phyloP scores from a whole-genome alignment of 2,329 filamentous ascomycete genomes.

The Hypomyces rosellus region DNA sequence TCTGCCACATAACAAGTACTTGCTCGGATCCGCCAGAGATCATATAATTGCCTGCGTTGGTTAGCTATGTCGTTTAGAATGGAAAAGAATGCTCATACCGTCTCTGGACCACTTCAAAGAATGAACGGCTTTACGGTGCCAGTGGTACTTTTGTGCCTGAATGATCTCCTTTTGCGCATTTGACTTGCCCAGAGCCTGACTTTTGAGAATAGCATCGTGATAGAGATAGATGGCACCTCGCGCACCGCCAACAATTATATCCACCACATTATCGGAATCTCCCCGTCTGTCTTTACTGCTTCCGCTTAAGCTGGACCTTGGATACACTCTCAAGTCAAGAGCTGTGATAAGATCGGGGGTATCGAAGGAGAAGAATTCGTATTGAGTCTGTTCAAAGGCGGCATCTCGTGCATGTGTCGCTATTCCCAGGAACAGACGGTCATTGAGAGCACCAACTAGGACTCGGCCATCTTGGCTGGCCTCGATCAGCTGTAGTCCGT shows the following conservation, averaged over 20 bases:
- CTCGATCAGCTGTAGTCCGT: slow-evolving; percentile 37
- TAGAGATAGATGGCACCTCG: slow-evolving; percentile 78
- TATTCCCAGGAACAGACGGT: slow-evolving; percentile 31
- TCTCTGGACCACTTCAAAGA: slow-evolving; percentile 88
- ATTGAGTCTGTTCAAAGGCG: slow-evolving; percentile 30
- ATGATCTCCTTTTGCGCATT: slow-evolving; percentile 42
- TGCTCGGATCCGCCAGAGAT: slow-evolving; percentile 90
- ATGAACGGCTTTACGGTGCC: slow-evolving; percentile 81
- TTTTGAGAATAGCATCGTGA: slow-evolving; percentile 60
- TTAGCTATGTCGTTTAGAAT: slow-evolving; percentile 22
- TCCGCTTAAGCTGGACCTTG: slow-evolving; percentile 11
- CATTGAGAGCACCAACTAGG: slow-evolving; percentile 39
- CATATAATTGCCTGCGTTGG: slow-evolving; percentile 70
- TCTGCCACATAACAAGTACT: slow-evolving; percentile 85
- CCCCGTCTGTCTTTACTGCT: slow-evolving; percentile 20
- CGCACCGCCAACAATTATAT: slow-evolving; percentile 71
- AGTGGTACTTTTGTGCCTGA: slow-evolving; percentile 68
- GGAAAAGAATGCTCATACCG: slow-evolving; percentile 48
- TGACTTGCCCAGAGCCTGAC: slow-evolving; percentile 39
- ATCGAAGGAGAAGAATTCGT: slow-evolving; percentile 54
- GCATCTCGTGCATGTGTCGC: slow-evolving; percentile 17
- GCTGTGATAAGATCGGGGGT: slow-evolving; percentile 59
- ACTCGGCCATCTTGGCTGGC: slow-evolving; percentile 49
- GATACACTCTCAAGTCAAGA: slow-evolving; percentile 52
- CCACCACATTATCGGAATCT: slow-evolving; percentile 42